Percentiles rank a stretch among this genome's conserved stretches.
Evolutionary conservation across 106 monocot genomes (phyloP).

Genomic region (Dioscorea zingiberensis): DNA sequence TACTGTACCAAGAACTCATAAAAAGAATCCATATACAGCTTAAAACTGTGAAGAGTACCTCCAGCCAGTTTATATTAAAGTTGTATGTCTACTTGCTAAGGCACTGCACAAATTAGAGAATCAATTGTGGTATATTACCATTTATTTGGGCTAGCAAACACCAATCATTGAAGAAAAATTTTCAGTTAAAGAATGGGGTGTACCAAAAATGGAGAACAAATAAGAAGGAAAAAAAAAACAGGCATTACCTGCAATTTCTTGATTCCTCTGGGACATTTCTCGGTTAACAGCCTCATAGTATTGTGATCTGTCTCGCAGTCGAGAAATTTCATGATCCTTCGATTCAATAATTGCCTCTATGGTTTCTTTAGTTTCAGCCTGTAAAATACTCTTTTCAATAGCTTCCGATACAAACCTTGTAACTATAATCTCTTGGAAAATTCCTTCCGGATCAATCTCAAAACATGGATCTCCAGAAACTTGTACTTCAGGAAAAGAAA

Average conservation of each 20-base stretch:
- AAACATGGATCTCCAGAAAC: constrained; percentile 5
- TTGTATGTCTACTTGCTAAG: no score
- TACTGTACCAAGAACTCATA: no score
- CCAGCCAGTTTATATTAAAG: no score
- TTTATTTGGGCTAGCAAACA: no score
- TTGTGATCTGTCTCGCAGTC: constrained; percentile 35
- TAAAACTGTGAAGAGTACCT: no score
- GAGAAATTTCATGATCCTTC: constrained; percentile 50
- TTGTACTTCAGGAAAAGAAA: constrained; percentile 4
- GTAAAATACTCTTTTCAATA: constrained; percentile 27
- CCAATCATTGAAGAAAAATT: no score
- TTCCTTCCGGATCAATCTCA: constrained; percentile 19
- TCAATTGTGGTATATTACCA: no score
- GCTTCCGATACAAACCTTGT: constrained; percentile 28
- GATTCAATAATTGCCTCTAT: constrained; percentile 20
- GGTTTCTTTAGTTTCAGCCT: constrained; percentile 30
- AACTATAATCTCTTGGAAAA: constrained; percentile 31
- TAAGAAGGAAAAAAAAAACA: neutral
- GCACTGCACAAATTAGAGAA: no score
- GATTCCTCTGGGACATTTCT: constrained; percentile 71
- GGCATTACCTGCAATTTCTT: constrained; percentile 39
- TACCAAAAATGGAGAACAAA: neutral
- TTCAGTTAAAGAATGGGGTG: no score
- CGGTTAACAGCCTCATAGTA: constrained; percentile 58
- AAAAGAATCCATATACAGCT: no score